Conservation (phyloP, 2,329 filamentous ascomycete species). For the Endoconidiophora polonica region DNA sequence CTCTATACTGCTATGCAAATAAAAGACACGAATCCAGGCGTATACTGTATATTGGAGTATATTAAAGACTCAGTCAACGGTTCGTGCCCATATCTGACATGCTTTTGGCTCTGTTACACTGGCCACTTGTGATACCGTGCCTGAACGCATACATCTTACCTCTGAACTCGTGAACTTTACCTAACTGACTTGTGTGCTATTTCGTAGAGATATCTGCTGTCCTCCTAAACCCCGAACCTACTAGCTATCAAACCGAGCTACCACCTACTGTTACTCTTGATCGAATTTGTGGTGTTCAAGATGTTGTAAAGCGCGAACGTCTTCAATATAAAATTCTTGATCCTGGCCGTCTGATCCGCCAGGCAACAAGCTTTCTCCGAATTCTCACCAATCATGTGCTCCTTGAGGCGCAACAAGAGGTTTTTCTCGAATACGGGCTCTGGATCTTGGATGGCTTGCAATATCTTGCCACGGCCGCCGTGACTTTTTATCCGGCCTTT, state of each 20-base stretch:
- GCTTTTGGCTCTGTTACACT: background rate
- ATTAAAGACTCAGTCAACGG: constrained; percentile 12
- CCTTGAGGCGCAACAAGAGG: constrained; percentile 20
- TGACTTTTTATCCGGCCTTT: constrained; percentile 21
- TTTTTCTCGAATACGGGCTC: constrained; percentile 22
- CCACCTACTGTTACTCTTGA: constrained; percentile 25
- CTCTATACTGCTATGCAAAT: constrained; percentile 12
- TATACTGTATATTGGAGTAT: constrained; percentile 12
- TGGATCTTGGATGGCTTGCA: constrained; percentile 35
- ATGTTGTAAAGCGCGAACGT: constrained; percentile 16
- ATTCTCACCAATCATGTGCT: constrained; percentile 27
- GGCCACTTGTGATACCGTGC: background rate
- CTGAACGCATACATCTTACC: background rate
- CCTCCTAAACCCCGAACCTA: constrained; percentile 7
- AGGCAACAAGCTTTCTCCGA: constrained; percentile 28
- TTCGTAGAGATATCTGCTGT: constrained; percentile 11
- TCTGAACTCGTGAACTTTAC: background rate
- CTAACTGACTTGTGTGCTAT: constrained; percentile 1
- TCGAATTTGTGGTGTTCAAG: constrained; percentile 18
- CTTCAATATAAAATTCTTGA: constrained; percentile 25
- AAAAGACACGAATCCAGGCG: constrained; percentile 7
- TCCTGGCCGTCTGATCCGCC: constrained; percentile 28
- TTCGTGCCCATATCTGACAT: background rate
- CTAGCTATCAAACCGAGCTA: constrained; percentile 18
- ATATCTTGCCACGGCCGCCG: constrained; percentile 25